Conservation (phyloP, 495 filamentous ascomycete species). For the Cairneyella variabilis region DNA sequence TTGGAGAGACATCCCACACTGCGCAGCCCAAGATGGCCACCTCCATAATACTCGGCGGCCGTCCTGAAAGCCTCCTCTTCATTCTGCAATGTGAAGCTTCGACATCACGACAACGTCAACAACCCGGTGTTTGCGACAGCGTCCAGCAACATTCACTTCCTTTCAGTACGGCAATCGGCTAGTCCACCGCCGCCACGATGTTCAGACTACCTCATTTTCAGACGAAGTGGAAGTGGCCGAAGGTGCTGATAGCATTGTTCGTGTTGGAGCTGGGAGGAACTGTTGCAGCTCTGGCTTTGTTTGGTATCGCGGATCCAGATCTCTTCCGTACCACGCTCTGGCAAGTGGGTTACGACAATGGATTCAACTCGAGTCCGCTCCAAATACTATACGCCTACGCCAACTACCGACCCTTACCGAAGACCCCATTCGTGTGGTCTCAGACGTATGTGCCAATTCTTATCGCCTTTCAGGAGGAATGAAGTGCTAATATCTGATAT, state of each 20-base stretch:
- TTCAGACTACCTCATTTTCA: conserved; percentile 8
- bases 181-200: conserved; percentile 7
- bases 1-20: background rate
- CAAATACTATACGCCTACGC: conserved; percentile 71
- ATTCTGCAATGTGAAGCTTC: conserved; percentile 21
- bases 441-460: conserved; percentile 56
- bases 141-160: background rate
- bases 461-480: background rate
- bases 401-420: conserved; percentile 63
- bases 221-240: conserved; percentile 62
- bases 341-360: conserved; percentile 72
- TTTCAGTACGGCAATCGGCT: background rate
- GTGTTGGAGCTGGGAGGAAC: conserved; percentile 64
- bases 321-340: conserved; percentile 75
- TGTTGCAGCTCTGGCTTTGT: conserved; percentile 70
- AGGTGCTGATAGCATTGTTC: conserved; percentile 61
- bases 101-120: conserved; percentile 12
- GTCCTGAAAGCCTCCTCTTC: conserved; percentile 7
- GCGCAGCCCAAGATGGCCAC: background rate
- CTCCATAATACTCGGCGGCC: conserved; percentile 5
- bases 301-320: conserved; percentile 77
- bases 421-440: conserved; percentile 76
- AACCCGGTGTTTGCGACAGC: background rate
- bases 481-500: background rate
- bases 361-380: conserved; percentile 78